phyloP scores from a whole-genome alignment of 257 asterid genomes.

The Solanum pinnatisectum region DNA sequence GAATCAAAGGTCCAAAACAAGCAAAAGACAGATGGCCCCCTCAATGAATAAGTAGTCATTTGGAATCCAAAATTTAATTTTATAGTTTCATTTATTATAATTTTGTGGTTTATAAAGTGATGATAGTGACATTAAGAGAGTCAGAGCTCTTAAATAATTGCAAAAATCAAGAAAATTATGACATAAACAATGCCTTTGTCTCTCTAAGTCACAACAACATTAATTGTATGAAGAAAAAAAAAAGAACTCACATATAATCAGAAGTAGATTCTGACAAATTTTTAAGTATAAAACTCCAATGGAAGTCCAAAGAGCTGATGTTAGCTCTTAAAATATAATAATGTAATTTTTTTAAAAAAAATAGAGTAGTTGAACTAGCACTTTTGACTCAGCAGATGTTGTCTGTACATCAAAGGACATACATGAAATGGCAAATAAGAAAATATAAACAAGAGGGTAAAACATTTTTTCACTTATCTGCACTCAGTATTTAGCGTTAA shows the following conservation, averaged over 20 bases:
- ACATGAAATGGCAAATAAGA: not conserved
- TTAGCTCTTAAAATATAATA: not conserved
- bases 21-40: not conserved
- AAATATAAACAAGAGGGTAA: not conserved
- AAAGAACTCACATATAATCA: not conserved
- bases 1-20: not conserved
- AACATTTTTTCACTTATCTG: not conserved
- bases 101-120: not conserved
- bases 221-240: not conserved
- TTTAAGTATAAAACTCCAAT: not conserved
- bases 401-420: not conserved
- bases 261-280: not conserved
- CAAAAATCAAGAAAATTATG: not conserved
- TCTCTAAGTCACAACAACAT: not conserved
- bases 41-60: conserved; percentile 12
- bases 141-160: not conserved
- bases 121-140: not conserved
- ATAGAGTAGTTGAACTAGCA: not conserved
- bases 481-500: not conserved
- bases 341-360: not conserved
- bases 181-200: not conserved
- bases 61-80: not conserved
- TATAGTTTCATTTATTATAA: not conserved
- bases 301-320: not conserved
- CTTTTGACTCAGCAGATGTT: not conserved